A percentile compares a stretch with the other conserved stretches of the same genome.
These are phyloP conservation scores for Dovyalis caffra DNA, from an alignment of 345 rosid genomes.

Conservation along the genomic window DNA sequence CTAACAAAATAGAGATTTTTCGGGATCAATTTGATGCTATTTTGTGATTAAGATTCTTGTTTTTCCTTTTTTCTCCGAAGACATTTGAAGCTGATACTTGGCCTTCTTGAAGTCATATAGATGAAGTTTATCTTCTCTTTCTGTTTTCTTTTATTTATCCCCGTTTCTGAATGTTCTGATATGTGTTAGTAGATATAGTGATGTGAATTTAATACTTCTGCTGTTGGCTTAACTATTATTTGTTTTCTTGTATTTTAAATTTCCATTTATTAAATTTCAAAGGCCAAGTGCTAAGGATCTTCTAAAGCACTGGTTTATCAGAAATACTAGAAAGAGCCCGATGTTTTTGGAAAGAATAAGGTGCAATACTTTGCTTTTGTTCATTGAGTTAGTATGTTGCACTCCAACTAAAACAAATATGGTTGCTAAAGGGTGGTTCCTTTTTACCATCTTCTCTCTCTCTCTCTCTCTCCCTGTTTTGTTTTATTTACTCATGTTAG, in stretches of 20 bases:
- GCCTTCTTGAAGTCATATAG: not conserved
- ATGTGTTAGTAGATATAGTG: slow-evolving; percentile 10
- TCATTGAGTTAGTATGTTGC: not conserved
- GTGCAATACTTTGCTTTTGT: slow-evolving; percentile 37
- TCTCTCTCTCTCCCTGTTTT: too few species aligned
- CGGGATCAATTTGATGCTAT: not conserved
- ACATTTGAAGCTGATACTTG: not conserved
- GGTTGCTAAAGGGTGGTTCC: not conserved
- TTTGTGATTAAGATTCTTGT: not conserved
- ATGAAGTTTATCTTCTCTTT: not conserved
- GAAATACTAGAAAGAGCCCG: slow-evolving; percentile 78
- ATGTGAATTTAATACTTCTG: not conserved
- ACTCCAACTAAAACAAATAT: not conserved
- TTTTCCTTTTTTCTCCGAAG: not conserved
- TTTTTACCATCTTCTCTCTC: too few species aligned
- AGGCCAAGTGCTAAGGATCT: slow-evolving; percentile 97
- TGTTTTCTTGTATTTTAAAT: slow-evolving; percentile 11
- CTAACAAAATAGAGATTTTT: not conserved
- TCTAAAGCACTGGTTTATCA: slow-evolving; percentile 85
- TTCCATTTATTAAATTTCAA: slow-evolving; percentile 48
- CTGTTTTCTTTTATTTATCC: not conserved
- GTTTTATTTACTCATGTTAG: too few species aligned
- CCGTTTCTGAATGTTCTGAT: not conserved
- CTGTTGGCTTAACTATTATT: slow-evolving; percentile 8
- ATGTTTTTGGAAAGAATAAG: slow-evolving; percentile 93